Conservation (phyloP, 2,329 filamentous ascomycete genomes). For the Chrysoporthe puriensis region DNA sequence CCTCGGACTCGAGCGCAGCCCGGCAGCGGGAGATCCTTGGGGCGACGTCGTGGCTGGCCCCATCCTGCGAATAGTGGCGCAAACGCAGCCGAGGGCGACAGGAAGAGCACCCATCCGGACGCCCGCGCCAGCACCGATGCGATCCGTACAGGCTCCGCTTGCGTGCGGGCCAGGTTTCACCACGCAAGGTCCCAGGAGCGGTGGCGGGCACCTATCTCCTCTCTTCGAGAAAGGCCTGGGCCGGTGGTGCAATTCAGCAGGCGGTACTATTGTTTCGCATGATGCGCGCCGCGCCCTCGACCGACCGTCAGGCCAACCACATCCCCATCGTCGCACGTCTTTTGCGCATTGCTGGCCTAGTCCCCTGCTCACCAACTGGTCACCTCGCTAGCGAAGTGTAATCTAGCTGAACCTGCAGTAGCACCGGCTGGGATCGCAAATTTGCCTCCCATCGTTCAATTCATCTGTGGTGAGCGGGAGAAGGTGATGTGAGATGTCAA, state of each 20-base stretch:
- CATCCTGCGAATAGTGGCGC: background rate
- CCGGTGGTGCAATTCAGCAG: background rate
- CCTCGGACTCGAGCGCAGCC: background rate
- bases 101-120: background rate
- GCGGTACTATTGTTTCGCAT: slow-evolving; percentile 17
- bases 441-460: background rate
- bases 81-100: background rate
- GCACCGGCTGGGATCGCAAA: slow-evolving; percentile 4
- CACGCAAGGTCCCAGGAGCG: background rate
- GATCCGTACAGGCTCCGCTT: background rate
- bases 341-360: background rate
- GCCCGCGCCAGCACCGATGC: background rate
- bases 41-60: background rate
- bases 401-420: slow-evolving; percentile 3
- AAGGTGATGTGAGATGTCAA: background rate
- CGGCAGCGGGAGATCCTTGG: background rate
- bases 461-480: background rate
- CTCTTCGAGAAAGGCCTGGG: background rate
- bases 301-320: background rate
- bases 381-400: background rate
- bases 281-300: background rate
- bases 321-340: background rate
- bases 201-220: background rate
- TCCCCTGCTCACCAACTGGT: background rate
- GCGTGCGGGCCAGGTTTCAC: slow-evolving; percentile 12